phyloP scores from a whole-genome alignment of 352 stramenopile species.

The Phytophthora capsici region DNA sequence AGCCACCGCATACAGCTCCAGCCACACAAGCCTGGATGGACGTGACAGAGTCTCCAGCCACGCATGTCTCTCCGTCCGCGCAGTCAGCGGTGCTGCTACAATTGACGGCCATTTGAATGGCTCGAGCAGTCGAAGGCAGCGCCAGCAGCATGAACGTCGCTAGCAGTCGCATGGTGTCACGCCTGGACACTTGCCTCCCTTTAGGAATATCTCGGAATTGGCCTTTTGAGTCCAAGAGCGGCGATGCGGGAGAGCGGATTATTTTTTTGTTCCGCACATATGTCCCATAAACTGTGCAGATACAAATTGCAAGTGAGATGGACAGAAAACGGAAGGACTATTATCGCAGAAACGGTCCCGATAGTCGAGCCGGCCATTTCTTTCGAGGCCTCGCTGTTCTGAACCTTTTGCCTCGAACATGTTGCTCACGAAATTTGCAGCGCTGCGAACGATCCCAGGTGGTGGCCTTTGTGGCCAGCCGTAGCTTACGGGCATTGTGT shows the following conservation, averaged over 20 bases:
- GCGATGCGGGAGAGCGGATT: slow-evolving; percentile 19
- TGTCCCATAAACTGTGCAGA: background rate
- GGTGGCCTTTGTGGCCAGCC: background rate
- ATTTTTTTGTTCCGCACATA: slow-evolving; percentile 13
- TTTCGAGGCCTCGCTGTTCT: slow-evolving; percentile 13
- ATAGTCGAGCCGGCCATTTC: slow-evolving; percentile 8
- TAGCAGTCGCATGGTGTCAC: slow-evolving; percentile 21
- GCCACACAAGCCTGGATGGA: slow-evolving; percentile 77
- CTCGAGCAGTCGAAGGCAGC: slow-evolving; percentile 17
- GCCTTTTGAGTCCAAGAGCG: background rate
- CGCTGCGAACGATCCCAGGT: background rate
- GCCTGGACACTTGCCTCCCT: background rate
- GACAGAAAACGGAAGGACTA: background rate
- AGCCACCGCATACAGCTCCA: slow-evolving; percentile 59
- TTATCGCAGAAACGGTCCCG: slow-evolving; percentile 3
- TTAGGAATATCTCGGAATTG: background rate
- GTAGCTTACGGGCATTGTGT: too few species aligned
- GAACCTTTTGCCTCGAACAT: slow-evolving; percentile 8
- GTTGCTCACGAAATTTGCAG: slow-evolving; percentile 5
- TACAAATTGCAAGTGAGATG: slow-evolving; percentile 22
- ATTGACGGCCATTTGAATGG: slow-evolving; percentile 47
- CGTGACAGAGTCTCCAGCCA: slow-evolving; percentile 68
- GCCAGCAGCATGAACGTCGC: slow-evolving; percentile 7
- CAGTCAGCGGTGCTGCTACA: slow-evolving; percentile 74
- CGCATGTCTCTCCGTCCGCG: slow-evolving; percentile 63